These are phyloP conservation scores for Geotrichum europaeum DNA, from an alignment of 1,139 yeast genomes.

Conservation along the genomic window DNA sequence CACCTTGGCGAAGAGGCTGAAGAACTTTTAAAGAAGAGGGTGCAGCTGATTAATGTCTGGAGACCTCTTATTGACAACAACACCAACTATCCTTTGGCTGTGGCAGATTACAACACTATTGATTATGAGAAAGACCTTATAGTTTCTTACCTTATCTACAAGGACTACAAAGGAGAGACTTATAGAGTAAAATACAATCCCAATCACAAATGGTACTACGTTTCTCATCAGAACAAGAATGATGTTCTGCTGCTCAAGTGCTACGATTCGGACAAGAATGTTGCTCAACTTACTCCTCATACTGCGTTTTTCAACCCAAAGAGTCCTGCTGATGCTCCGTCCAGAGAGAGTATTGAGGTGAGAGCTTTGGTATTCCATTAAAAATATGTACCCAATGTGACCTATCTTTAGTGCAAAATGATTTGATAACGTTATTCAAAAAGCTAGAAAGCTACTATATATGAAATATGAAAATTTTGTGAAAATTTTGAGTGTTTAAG, in stretches of 20 bases:
- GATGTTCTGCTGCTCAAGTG: constrained; percentile 26
- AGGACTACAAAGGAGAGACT: constrained; percentile 24
- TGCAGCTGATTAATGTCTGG: constrained; percentile 28
- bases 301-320: constrained; percentile 26
- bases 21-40: constrained; percentile 19
- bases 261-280: constrained; percentile 22
- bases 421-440: no score
- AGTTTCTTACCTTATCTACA: constrained; percentile 21
- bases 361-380: constrained; percentile 20
- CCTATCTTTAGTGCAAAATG: no score
- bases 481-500: no score
- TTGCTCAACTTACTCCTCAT: constrained; percentile 26
- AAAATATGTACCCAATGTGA: background rate
- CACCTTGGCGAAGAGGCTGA: constrained; percentile 24
- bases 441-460: no score
- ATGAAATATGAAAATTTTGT: no score
- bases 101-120: constrained; percentile 22
- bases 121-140: constrained; percentile 20
- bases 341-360: constrained; percentile 27
- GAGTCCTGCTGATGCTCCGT: constrained; percentile 20
- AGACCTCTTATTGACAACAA: constrained; percentile 24
- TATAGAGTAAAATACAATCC: constrained; percentile 22
- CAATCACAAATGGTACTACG: constrained; percentile 23
- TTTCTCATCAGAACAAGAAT: constrained; percentile 21
- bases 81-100: constrained; percentile 24